phyloP scores from a whole-genome alignment of 495 filamentous ascomycete species.

The Talaromyces stipitatus region DNA sequence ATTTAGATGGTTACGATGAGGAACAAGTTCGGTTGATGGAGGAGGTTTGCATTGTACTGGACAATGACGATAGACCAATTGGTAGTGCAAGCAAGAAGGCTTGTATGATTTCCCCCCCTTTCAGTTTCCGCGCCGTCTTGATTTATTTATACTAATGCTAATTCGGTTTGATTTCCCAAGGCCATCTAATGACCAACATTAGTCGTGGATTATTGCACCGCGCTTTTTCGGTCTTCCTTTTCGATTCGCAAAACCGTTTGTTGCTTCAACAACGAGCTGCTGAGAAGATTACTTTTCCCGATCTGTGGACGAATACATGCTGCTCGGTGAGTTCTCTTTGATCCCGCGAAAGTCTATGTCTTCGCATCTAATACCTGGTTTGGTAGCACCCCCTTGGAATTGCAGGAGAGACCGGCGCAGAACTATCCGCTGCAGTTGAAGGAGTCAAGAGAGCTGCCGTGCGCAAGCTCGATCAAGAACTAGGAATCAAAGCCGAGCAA shows the following conservation, averaged over 20 bases:
- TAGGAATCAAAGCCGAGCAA: constrained; percentile 84
- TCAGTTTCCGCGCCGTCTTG: background rate
- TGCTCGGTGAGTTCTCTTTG: constrained; percentile 50
- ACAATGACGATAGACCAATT: constrained; percentile 87
- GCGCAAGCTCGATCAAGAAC: constrained; percentile 87
- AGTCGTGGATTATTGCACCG: constrained; percentile 90
- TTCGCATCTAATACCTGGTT: background rate
- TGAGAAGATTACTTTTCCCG: constrained; percentile 98
- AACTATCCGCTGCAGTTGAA: constrained; percentile 67
- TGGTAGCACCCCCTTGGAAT: constrained; percentile 73
- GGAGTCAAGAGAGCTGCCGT: constrained; percentile 88
- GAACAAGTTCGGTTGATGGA: constrained; percentile 98
- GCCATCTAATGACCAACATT: constrained; percentile 98
- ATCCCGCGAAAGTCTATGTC: too few species aligned
- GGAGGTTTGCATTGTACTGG: constrained; percentile 95
- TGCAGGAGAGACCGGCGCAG: constrained; percentile 80
- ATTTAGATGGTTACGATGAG: constrained; percentile 82
- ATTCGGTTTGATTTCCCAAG: constrained; percentile 31
- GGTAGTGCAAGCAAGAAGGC: constrained; percentile 97
- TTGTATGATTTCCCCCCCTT: constrained; percentile 50
- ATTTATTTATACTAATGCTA: background rate
- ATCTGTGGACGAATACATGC: constrained; percentile 99
- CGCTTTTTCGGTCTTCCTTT: constrained; percentile 96
- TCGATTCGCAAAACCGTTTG: constrained; percentile 79
- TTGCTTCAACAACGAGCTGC: constrained; percentile 91